Evolutionary conservation across 2,329 filamentous ascomycete species (phyloP).

Genomic region (Aspergillus japonicus): DNA sequence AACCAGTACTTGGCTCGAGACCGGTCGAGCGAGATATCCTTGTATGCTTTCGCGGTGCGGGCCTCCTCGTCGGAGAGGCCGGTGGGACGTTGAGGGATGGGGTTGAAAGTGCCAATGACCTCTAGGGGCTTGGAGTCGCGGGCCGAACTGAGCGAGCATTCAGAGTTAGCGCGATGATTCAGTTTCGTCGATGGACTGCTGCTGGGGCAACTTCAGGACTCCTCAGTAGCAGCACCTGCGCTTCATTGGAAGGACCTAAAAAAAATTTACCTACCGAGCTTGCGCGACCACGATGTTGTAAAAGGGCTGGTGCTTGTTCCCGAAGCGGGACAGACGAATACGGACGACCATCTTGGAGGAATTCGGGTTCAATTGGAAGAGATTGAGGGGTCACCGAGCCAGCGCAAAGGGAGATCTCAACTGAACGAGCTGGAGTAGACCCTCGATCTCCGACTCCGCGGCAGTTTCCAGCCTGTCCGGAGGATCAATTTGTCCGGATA

Average conservation of each 20-base stretch:
- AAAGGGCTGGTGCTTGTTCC: constrained; percentile 80
- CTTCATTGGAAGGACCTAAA: background rate
- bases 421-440: constrained; percentile 12
- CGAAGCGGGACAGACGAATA: constrained; percentile 91
- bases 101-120: constrained; percentile 73
- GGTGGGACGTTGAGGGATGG: constrained; percentile 55
- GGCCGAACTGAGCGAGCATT: constrained; percentile 63
- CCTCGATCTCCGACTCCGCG: constrained; percentile 24
- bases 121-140: constrained; percentile 87
- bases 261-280: constrained; percentile 64
- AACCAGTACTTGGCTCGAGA: constrained; percentile 90
- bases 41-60: constrained; percentile 67
- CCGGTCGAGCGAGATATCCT: constrained; percentile 85
- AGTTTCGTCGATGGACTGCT: background rate
- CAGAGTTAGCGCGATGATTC: constrained; percentile 3
- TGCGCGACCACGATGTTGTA: constrained; percentile 98
- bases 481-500: constrained; percentile 27
- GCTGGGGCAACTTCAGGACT: background rate
- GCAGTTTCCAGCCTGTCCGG: constrained; percentile 29
- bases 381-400: background rate
- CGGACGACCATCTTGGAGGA: constrained; percentile 75
- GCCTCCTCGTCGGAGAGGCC: constrained; percentile 49
- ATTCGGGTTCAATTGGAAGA: background rate
- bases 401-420: constrained; percentile 7
- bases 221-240: background rate